These are phyloP conservation scores for Fragilaria radians DNA, from an alignment of 108 stramenopile species.

Conservation along the genomic window DNA sequence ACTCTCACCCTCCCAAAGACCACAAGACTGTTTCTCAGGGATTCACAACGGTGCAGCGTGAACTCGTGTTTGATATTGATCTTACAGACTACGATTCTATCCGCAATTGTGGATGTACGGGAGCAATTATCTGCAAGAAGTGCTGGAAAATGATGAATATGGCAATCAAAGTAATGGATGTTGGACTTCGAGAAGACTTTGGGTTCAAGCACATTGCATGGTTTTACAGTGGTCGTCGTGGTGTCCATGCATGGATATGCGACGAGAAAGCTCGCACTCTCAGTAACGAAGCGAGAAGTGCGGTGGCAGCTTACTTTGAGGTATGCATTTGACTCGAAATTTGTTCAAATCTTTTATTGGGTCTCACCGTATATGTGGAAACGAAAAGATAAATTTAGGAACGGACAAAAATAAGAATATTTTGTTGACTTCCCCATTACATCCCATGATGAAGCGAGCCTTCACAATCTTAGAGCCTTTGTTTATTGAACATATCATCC, in stretches of 20 bases:
- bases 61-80: conserved; percentile 99
- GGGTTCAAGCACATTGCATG: conserved; percentile 95
- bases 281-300: conserved; percentile 88
- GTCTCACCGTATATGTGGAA: no score
- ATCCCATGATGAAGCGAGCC: conserved; percentile 88
- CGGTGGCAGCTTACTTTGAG: conserved; percentile 95
- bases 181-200: conserved; percentile 88
- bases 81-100: conserved; percentile 98
- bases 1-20: conserved; percentile 83
- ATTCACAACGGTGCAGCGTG: conserved; percentile 88
- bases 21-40: conserved; percentile 55
- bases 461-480: conserved; percentile 84
- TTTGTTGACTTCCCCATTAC: conserved; percentile 57
- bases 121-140: conserved; percentile 83
- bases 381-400: conserved; percentile 39
- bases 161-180: conserved; percentile 90
- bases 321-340: conserved; percentile 55
- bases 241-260: conserved; percentile 99
- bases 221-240: conserved; percentile 98
- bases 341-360: no score
- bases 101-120: conserved; percentile 90
- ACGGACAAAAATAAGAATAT: conserved; percentile 68
- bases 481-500: conserved; percentile 79
- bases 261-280: conserved; percentile 86
- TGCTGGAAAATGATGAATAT: conserved; percentile 99